phyloP scores from a whole-genome alignment of 164 flowering plant species.

The Aristolochia californica region DNA sequence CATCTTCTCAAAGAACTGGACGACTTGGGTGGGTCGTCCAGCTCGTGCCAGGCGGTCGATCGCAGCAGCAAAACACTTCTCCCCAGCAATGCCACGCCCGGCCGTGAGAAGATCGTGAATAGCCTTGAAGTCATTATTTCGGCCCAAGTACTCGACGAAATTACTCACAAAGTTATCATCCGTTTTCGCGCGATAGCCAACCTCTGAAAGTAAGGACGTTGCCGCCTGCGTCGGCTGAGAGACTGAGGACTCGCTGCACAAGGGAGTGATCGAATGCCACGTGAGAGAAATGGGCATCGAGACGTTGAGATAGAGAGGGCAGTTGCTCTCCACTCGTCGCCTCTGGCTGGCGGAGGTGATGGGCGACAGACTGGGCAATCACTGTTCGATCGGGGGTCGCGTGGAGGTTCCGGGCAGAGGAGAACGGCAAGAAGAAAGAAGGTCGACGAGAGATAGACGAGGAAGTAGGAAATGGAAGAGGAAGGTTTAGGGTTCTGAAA shows the following conservation, averaged over 20 bases:
- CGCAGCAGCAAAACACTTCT: slow-evolving; percentile 24
- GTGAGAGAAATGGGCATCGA: slow-evolving; percentile 64
- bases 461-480: not conserved
- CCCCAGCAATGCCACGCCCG: slow-evolving; percentile 32
- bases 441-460: not conserved
- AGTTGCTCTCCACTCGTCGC: slow-evolving; percentile 8
- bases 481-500: not conserved
- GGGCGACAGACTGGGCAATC: slow-evolving; percentile 39
- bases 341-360: slow-evolving; percentile 44
- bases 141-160: slow-evolving; percentile 65
- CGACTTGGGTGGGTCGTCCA: slow-evolving; percentile 52
- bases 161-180: slow-evolving; percentile 46
- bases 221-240: slow-evolving; percentile 67
- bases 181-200: slow-evolving; percentile 44
- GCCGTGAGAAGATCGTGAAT: slow-evolving; percentile 36
- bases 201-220: slow-evolving; percentile 42
- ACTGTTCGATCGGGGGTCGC: not conserved
- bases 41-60: slow-evolving; percentile 66
- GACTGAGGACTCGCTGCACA: slow-evolving; percentile 40
- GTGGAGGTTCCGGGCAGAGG: not conserved
- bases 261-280: slow-evolving; percentile 33
- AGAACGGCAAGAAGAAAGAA: not conserved
- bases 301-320: slow-evolving; percentile 40
- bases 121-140: slow-evolving; percentile 79
- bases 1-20: slow-evolving; percentile 64